Conservation (phyloP, 805 yeast genomes). For the Metahyphopichia silvanorum region DNA sequence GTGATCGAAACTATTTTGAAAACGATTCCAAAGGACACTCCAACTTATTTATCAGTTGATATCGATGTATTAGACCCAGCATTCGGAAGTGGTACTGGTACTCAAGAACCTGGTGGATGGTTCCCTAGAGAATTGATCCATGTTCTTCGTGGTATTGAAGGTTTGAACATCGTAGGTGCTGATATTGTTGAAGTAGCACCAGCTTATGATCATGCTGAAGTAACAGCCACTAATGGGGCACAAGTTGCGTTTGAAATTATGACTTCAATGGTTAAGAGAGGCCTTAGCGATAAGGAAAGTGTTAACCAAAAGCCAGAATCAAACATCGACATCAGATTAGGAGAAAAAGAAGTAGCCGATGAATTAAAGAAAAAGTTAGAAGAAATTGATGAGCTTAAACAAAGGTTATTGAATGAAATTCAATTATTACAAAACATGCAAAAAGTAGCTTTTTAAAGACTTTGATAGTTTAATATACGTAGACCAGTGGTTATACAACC, state of each 20-base stretch:
- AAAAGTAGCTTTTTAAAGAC: background rate
- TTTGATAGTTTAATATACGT: too few species aligned
- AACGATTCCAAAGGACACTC: slow-evolving; percentile 58
- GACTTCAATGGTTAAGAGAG: slow-evolving; percentile 72
- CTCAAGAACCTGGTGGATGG: slow-evolving; percentile 60
- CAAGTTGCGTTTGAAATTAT: slow-evolving; percentile 68
- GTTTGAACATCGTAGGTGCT: slow-evolving; percentile 49
- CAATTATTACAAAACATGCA: slow-evolving; percentile 4
- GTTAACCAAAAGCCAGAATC: slow-evolving; percentile 6
- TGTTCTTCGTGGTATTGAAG: slow-evolving; percentile 43
- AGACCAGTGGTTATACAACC: too few species aligned
- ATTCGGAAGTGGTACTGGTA: slow-evolving; percentile 56
- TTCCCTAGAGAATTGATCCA: slow-evolving; percentile 52
- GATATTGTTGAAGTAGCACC: slow-evolving; percentile 63
- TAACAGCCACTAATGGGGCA: slow-evolving; percentile 67
- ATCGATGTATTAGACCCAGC: slow-evolving; percentile 63
- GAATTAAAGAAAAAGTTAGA: slow-evolving; percentile 6
- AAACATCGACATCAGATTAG: slow-evolving; percentile 7
- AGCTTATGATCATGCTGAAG: slow-evolving; percentile 60
- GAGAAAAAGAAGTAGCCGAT: slow-evolving; percentile 5
- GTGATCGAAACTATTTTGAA: slow-evolving; percentile 52
- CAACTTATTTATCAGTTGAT: slow-evolving; percentile 78
- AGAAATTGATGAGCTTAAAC: slow-evolving; percentile 13
- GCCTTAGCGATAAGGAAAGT: slow-evolving; percentile 17
- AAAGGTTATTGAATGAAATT: slow-evolving; percentile 8